Evolutionary conservation across 257 asterid species (phyloP), one percentile per base, ranked within the genome.

Genomic region (Knoxia roxburghii): DNA sequence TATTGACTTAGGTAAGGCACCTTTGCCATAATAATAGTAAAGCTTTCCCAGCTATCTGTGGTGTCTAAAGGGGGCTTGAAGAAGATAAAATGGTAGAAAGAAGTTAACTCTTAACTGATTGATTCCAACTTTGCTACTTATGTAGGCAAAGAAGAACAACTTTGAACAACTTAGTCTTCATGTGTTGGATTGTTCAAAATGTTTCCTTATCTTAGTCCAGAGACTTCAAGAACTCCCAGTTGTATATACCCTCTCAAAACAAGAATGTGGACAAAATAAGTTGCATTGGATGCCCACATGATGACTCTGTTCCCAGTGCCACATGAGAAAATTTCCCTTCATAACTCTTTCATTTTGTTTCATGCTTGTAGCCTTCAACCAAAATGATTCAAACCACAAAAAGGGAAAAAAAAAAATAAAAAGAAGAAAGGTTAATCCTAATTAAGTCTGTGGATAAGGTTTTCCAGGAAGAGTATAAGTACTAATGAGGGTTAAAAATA

Each of bases 141-240:
- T 17, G 56, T 37, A n/a, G n/a, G 37, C 41, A 29, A 54, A 53
- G 62, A 53, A 52, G 41, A 24, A 24, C 20, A 39, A 67, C 41
- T 24, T n/a, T n/a, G n/a, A n/a, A n/a, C n/a, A n/a, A n/a, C n/a
- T n/a, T n/a, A n/a, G n/a, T n/a, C 17, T 43, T 39, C 56, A 53
- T 51, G 65, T 68, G 53, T 18, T 49, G 53, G 64, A 27, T 41
- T 37, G 23, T 40, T 33, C 39, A 40, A 53, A 58, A 63, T 57
- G 52, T n/a, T 43, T 64, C 64, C 48, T 53, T 26, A 63, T 71
- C 54, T 41, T 63, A 15, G 56, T 7, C 14, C 11, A 51, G 39
- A 5, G 39, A 53, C 49, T 62, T 27, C 17, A 71, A 71, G 68
- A 71, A 53, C 53, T 71, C 55, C n/a, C n/a, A n/a, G n/a, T n/a